Percentiles rank a stretch among this genome's conserved stretches.
These are phyloP conservation scores for Cryptosporidium meleagridis DNA, from an alignment of 169 alveolate species.

Conservation along the genomic window DNA sequence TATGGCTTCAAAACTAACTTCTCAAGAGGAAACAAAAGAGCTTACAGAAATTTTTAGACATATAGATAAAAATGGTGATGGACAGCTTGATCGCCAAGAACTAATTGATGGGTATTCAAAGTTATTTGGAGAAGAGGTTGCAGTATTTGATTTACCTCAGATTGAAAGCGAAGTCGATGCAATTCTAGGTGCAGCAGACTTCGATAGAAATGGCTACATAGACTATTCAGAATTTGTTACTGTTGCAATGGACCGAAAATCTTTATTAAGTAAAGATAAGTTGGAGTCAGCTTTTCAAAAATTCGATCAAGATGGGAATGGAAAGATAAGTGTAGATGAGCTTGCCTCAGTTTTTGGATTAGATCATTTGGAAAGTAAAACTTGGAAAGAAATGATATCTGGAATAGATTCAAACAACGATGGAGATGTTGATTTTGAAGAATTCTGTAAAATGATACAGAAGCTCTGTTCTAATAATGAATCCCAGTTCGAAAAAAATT, in stretches of 20 bases:
- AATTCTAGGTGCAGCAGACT: conserved; percentile 91
- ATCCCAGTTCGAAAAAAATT: neutral
- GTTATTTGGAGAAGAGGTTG: conserved; percentile 77
- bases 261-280: conserved; percentile 83
- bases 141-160: conserved; percentile 17
- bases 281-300: conserved; percentile 83
- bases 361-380: conserved; percentile 77
- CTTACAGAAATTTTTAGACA: conserved; percentile 87
- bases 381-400: conserved; percentile 80
- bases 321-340: conserved; percentile 83
- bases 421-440: conserved; percentile 85
- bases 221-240: conserved; percentile 92
- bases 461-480: conserved; percentile 75
- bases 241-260: conserved; percentile 85
- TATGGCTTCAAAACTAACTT: conserved; percentile 87
- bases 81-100: conserved; percentile 86
- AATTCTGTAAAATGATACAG: conserved; percentile 83
- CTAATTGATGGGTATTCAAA: conserved; percentile 84
- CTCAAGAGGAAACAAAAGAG: conserved; percentile 89
- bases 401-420: conserved; percentile 82
- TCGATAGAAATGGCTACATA: conserved; percentile 93
- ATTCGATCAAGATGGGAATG: conserved; percentile 85
- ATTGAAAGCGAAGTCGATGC: conserved; percentile 93
- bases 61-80: conserved; percentile 91
- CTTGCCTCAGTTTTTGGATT: conserved; percentile 81